These are phyloP conservation scores for Euphorbia peplus DNA, from an alignment of 345 rosid genomes.

Conservation along the genomic window DNA sequence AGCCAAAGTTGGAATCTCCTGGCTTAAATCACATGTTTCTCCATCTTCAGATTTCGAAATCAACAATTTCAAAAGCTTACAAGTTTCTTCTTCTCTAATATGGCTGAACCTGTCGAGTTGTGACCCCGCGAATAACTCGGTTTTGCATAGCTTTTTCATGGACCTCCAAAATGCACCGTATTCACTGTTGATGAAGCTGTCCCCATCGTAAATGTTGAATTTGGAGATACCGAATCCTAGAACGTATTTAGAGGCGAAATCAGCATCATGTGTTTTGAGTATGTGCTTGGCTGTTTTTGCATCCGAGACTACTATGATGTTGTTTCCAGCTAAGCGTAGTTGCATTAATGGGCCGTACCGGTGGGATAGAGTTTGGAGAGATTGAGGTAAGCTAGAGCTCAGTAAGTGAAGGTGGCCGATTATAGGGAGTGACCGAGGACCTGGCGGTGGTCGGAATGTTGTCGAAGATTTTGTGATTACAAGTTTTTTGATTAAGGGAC, in stretches of 20 bases:
- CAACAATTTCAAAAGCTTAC: constrained; percentile 35
- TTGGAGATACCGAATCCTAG: constrained; percentile 46
- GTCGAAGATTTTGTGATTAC: neutral
- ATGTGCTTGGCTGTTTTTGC: constrained; percentile 43
- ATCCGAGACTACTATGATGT: constrained; percentile 44
- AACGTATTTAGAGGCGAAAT: constrained; percentile 47
- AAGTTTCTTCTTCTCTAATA: constrained; percentile 52
- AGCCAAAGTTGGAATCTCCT: constrained; percentile 42
- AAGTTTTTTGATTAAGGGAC: constrained; percentile 10
- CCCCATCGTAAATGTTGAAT: constrained; percentile 47
- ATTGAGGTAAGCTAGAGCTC: constrained; percentile 41
- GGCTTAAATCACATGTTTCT: constrained; percentile 45
- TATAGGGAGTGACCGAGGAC: constrained; percentile 45
- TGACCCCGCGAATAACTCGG: constrained; percentile 47
- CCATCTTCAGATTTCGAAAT: constrained; percentile 26
- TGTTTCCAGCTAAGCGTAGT: constrained; percentile 41
- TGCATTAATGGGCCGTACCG: constrained; percentile 59
- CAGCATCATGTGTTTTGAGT: constrained; percentile 44
- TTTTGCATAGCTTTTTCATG: constrained; percentile 66
- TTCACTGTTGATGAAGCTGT: constrained; percentile 52
- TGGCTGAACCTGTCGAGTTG: constrained; percentile 51
- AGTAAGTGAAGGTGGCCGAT: constrained; percentile 48
- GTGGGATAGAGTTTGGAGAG: constrained; percentile 45
- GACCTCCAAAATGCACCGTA: constrained; percentile 70
- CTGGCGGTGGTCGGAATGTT: constrained; percentile 28